Conservation (phyloP, 768 basidiomycete genomes). For the Sistotremastrum niveocremeum region DNA sequence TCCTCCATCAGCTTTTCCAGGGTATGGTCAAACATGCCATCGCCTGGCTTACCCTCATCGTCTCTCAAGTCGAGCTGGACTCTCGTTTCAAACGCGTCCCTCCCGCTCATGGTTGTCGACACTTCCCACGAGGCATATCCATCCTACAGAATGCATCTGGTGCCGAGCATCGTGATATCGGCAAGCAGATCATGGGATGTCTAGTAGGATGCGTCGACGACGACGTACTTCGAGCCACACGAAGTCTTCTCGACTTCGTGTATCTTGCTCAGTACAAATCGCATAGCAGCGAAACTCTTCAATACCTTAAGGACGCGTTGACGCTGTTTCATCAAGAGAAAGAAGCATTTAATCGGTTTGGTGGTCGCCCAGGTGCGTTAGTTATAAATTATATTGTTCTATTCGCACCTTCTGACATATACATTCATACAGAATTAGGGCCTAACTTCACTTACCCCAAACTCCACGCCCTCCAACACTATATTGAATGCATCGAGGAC, state of each 20-base stretch:
- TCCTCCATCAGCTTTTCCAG: constrained; percentile 23
- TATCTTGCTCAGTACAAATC: constrained; percentile 1
- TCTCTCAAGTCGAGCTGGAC: constrained; percentile 22
- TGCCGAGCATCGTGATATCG: constrained; percentile 21
- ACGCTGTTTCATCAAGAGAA: neutral
- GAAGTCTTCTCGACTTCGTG: constrained; percentile 12
- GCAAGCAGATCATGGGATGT: no score
- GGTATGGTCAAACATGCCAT: constrained; percentile 23
- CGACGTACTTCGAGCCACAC: constrained; percentile 2
- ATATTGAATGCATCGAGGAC: neutral
- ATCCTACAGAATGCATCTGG: constrained; percentile 21
- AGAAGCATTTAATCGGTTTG: constrained; percentile 2
- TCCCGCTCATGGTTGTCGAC: constrained; percentile 20
- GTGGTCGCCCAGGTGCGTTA: no score
- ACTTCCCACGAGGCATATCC: constrained; percentile 24
- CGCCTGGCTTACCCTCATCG: constrained; percentile 16
- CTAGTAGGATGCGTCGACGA: no score
- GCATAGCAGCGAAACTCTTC: neutral
- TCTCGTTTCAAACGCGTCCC: constrained; percentile 19
- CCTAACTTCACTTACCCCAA: constrained; percentile 7
- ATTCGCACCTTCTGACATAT: neutral
- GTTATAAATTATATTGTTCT: constrained; percentile 1
- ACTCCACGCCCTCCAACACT: constrained; percentile 4
- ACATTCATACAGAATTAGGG: neutral
- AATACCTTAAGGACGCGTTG: neutral